Evolutionary conservation across 345 rosid genomes (phyloP).

Genomic region (Erodium maritimum): DNA sequence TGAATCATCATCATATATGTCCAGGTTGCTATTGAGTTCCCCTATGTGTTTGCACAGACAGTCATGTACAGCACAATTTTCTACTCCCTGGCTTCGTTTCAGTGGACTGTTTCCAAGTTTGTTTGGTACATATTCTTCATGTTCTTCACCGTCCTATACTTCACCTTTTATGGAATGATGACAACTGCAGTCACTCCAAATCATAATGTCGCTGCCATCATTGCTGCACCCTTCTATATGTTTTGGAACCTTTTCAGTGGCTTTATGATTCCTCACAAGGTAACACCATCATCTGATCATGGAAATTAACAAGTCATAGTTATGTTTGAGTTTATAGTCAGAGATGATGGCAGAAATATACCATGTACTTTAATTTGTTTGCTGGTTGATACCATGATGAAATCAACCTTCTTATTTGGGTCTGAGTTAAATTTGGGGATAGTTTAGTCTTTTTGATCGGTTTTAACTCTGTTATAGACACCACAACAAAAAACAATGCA

Average conservation of each 20-base stretch:
- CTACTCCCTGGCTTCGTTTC: conserved; percentile 83
- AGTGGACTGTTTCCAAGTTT: conserved; percentile 74
- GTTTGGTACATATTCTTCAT: conserved; percentile 86
- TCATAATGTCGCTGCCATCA: conserved; percentile 79
- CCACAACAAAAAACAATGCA: too few species aligned
- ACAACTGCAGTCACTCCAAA: conserved; percentile 93
- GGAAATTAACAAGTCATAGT: too few species aligned
- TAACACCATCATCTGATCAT: too few species aligned
- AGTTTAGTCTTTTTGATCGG: too few species aligned
- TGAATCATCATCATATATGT: neutral
- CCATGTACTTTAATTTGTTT: too few species aligned
- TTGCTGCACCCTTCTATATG: conserved; percentile 93
- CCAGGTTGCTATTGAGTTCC: conserved; percentile 89
- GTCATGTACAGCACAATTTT: conserved; percentile 61
- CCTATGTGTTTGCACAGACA: conserved; percentile 74
- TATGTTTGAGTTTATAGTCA: neutral
- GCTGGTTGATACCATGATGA: too few species aligned
- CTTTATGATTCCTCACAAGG: conserved; percentile 92
- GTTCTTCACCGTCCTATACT: conserved; percentile 79
- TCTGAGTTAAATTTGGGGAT: too few species aligned
- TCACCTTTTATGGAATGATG: conserved; percentile 98
- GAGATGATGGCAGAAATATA: too few species aligned
- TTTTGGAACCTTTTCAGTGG: conserved; percentile 99
- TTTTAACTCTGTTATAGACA: too few species aligned
- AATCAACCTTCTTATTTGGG: too few species aligned